Evolutionary conservation across 2,329 filamentous ascomycete species (phyloP), one percentile per base, ranked within the genome.

Genomic region (Calonectria crousiana): DNA sequence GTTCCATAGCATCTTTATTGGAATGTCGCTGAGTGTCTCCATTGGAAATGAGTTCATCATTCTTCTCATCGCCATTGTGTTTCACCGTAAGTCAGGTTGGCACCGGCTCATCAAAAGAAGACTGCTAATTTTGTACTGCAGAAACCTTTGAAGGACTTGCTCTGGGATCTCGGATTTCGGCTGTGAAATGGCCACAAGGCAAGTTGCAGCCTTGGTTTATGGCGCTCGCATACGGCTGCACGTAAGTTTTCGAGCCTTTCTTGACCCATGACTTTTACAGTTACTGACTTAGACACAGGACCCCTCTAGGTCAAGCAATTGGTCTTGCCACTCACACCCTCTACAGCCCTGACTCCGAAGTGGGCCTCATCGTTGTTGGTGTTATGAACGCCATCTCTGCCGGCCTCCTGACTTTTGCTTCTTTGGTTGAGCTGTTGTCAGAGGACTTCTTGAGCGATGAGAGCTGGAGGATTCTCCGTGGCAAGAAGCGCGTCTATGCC

Each of bases 21-120:
- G 94, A 74, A 95, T 96, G 93, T 93, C 94, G 4, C 88, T 96
- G 52, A 95, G 93, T 38, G 94, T 96, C 10, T 92, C 94, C 4
- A 93, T 93, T 0, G 94, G 94, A 0, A 92, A 92, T 11, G 91
- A 93, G 6, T 96, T 96, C 80, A 88, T 95, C 69, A 92, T 96
- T n/a, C 92, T 96, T 72, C 88, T 96, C 1, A 89, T 95, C 60
- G 94, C 94, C 66, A 95, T 96, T 78, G 90, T 90, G 67, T 96
- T 96, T 83, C 94, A 96, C 80, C 93, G 83, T 85, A 79, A 75
- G 84, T 79, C 20, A 26, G 9, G 4, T 6, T n/a, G 13, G 8
- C 3, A 0, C 2, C 4, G 6, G 9, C n/a, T 18, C 8, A 18
- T 5, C 0, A 0, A 6, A 4, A 32, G 3, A 52, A 2, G 0